Evolutionary conservation across 1,284 basidiomycete genomes (phyloP).

Genomic region (Irpex sp.): DNA sequence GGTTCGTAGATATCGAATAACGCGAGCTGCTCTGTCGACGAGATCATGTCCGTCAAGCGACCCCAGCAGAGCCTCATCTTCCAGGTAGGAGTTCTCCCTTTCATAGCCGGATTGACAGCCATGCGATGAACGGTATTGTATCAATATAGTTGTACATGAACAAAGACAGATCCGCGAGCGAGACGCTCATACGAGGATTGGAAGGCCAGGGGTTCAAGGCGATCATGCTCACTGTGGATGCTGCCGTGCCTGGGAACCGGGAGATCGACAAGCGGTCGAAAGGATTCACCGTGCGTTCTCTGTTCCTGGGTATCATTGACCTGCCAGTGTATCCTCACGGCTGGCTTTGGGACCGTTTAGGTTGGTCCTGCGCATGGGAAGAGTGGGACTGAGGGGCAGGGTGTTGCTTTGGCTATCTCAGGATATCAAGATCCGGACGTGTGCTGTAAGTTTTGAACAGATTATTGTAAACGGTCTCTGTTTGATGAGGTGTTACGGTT

Average conservation of each 20-base stretch:
- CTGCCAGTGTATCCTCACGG: no score
- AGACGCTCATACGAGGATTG: conserved; percentile 48
- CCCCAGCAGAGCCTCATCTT: conserved; percentile 49
- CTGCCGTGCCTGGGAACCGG: conserved; percentile 59
- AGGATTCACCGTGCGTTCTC: conserved; percentile 11
- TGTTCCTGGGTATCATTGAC: no score
- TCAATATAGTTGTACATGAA: conserved; percentile 40
- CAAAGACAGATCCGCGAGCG: conserved; percentile 49
- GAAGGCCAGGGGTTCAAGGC: conserved; percentile 50
- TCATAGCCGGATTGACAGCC: no score
- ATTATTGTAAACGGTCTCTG: not conserved
- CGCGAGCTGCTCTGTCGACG: conserved; percentile 51
- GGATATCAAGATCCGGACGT: conserved; percentile 58
- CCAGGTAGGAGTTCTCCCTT: conserved; percentile 27
- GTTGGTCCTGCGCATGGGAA: conserved; percentile 32
- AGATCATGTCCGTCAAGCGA: conserved; percentile 46
- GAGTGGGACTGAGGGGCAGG: conserved; percentile 29
- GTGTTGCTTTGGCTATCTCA: conserved; percentile 39
- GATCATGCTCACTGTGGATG: conserved; percentile 60
- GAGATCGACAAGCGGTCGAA: conserved; percentile 39
- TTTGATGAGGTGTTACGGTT: not conserved
- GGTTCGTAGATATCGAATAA: conserved; percentile 42
- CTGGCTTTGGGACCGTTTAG: not conserved
- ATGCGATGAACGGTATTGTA: no score
- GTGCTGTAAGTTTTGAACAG: conserved; percentile 39